phyloP scores from a whole-genome alignment of 148 eudicot genomes.

The Amaranthus hypochondriacus region DNA sequence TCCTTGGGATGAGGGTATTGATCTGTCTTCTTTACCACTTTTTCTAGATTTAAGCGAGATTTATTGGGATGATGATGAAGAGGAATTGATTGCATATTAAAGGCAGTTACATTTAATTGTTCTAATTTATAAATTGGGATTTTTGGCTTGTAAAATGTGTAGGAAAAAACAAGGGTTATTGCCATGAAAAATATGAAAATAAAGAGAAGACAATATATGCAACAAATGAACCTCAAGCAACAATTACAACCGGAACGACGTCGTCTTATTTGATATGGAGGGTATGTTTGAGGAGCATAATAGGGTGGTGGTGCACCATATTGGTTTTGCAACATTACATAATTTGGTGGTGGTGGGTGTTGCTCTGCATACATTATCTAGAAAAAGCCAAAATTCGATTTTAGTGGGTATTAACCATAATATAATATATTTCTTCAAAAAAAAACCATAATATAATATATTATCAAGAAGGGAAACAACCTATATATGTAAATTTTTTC shows the following conservation, averaged over 20 bases:
- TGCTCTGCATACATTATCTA: constrained; percentile 32
- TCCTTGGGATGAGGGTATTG: too few species aligned
- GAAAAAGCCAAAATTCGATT: not conserved
- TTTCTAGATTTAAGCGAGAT: too few species aligned
- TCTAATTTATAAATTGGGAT: constrained; percentile 42
- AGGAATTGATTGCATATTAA: constrained; percentile 24
- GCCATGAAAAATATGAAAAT: constrained; percentile 24
- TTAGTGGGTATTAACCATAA: too few species aligned
- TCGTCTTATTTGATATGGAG: constrained; percentile 22
- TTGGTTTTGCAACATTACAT: constrained; percentile 29
- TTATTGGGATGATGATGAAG: too few species aligned
- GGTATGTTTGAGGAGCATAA: constrained; percentile 33
- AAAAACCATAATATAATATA: too few species aligned
- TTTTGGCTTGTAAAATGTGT: constrained; percentile 40
- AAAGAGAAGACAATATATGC: constrained; percentile 43
- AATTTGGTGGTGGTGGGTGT: constrained; percentile 33
- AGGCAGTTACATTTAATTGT: constrained; percentile 33
- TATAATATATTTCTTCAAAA: too few species aligned
- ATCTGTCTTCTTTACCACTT: too few species aligned
- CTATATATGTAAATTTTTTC: too few species aligned
- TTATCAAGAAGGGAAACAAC: too few species aligned
- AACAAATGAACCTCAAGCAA: constrained; percentile 45
- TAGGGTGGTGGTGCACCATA: constrained; percentile 23
- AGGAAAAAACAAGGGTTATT: constrained; percentile 18
- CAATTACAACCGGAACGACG: constrained; percentile 20